Evolutionary conservation across 1,284 basidiomycete species (phyloP), one percentile per base, ranked within the genome.

Genomic region (Ceratobasidium papillatum): DNA sequence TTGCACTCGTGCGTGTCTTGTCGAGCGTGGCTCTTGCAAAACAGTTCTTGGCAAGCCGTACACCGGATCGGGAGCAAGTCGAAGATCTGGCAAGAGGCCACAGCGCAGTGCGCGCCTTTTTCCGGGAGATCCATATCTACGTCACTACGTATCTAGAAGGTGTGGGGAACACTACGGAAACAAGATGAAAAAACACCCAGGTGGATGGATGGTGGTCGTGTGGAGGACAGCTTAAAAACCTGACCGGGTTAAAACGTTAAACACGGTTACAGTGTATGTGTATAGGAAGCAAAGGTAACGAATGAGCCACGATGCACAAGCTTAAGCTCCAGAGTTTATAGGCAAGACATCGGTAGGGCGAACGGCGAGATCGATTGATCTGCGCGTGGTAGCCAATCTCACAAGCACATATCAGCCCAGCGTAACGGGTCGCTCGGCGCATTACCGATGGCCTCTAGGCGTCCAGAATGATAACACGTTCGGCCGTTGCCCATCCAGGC

Each of bases 31-130:
- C 84, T 81, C 45, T 82, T 83, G 81, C 90, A 91, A 80, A 86
- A 91, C 63, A 84, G 79, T 36, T 81, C 79, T 30, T 83, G 80
- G 81, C 90, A 91, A 25, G 63, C 64, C 30, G 74, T 74, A 80
- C 90, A 92, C 66, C 81, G 80, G 75, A 90, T 88, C n/a, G 90
- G 90, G 0, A 91, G 84, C 78, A 91, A 88, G 82, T 91, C 89
- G 78, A 88, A 82, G 62, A 85, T 77, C 76, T 85, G 84, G 83
- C 89, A 90, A 36, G 83, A 82, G 25, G 82, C 64, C 52, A 87
- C 80, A 52, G 87, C 82, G 80, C 90, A 91, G 75, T 86, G 87
- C 36, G 85, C 83, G 66, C 90, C 90, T 76, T 90, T 84, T 19
- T 79, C 78, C 71, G 82, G 79, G 27, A 86, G 76, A 74, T 85